A percentile compares a stretch with the other conserved stretches of the same genome.
phyloP scores from a whole-genome alignment of 768 basidiomycete species.

The Rhodosporidiobolus odoratus region DNA sequence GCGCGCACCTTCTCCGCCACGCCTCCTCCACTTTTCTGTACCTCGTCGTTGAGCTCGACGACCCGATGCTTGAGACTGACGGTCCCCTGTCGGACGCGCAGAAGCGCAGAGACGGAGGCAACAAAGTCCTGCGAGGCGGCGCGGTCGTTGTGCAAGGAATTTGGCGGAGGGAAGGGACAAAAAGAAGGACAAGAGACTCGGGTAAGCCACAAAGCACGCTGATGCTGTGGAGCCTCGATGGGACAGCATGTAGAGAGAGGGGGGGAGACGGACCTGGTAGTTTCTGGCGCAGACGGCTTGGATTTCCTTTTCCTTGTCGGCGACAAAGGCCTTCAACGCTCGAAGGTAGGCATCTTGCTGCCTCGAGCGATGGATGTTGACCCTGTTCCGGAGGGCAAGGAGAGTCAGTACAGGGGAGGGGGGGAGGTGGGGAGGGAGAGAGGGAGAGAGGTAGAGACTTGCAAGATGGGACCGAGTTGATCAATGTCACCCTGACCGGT shows the following conservation, averaged over 20 bases:
- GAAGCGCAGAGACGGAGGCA: conserved; percentile 89
- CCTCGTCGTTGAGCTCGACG: conserved; percentile 75
- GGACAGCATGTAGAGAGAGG: background rate
- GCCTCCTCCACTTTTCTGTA: conserved; percentile 77
- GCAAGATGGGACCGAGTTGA: conserved; percentile 33
- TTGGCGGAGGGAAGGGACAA: no score
- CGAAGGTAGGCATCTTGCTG: conserved; percentile 74
- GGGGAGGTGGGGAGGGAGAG: no score
- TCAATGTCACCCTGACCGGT: conserved; percentile 19
- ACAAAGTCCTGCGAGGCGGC: conserved; percentile 78
- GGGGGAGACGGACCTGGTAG: conserved; percentile 55
- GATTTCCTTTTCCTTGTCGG: conserved; percentile 92
- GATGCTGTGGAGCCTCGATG: no score
- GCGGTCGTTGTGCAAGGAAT: no score
- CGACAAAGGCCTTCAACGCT: conserved; percentile 76
- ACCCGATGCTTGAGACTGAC: conserved; percentile 88
- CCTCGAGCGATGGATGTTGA: conserved; percentile 36
- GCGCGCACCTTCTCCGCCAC: conserved; percentile 70
- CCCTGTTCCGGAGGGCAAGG: background rate
- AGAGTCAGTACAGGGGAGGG: background rate
- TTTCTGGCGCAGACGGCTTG: conserved; percentile 92
- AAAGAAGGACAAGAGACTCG: no score
- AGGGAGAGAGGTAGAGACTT: background rate
- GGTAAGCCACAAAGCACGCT: no score
- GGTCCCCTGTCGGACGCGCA: conserved; percentile 93